Conservation (phyloP, 2,329 filamentous ascomycete genomes). For the Talaromyces sp. region DNA sequence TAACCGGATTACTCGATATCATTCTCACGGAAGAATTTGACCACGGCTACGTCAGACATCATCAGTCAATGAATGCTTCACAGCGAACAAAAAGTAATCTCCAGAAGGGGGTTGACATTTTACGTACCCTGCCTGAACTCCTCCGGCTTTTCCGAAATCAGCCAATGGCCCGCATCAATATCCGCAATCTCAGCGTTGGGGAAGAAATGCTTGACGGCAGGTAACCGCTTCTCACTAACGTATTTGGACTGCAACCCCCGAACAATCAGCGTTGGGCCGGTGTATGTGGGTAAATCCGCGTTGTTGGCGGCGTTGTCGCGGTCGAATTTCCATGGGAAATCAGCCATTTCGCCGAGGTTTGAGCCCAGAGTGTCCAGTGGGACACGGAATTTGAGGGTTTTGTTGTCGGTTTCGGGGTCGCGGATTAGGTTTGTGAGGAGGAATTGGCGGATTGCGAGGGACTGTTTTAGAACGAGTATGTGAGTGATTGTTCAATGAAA, state of each 20-base stretch:
- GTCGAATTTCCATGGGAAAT: conserved; percentile 71
- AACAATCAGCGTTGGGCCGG: conserved; percentile 74
- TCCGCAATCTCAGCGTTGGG: conserved; percentile 39
- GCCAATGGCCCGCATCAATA: conserved; percentile 44
- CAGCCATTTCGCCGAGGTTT: conserved; percentile 70
- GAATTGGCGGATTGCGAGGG: conserved; percentile 79
- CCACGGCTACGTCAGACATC: conserved; percentile 27
- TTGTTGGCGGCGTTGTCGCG: conserved; percentile 54
- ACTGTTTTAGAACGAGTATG: conserved; percentile 37
- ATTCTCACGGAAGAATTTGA: conserved; percentile 31
- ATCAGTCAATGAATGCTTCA: conserved; percentile 17
- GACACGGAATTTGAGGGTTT: conserved; percentile 69
- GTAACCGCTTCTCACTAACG: conserved; percentile 39
- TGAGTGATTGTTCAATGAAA: background rate
- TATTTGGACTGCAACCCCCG: conserved; percentile 41
- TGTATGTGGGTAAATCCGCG: conserved; percentile 52
- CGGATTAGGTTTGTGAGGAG: conserved; percentile 79
- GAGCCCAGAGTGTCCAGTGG: conserved; percentile 68
- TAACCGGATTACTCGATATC: conserved; percentile 18
- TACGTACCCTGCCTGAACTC: conserved; percentile 38
- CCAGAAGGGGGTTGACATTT: background rate
- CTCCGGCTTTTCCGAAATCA: conserved; percentile 45
- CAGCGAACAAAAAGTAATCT: background rate
- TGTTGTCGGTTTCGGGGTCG: conserved; percentile 48
- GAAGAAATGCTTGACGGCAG: conserved; percentile 42